Evolutionary conservation across 108 stramenopile genomes (phyloP).

Genomic region (Stephanodiscus triporus): DNA sequence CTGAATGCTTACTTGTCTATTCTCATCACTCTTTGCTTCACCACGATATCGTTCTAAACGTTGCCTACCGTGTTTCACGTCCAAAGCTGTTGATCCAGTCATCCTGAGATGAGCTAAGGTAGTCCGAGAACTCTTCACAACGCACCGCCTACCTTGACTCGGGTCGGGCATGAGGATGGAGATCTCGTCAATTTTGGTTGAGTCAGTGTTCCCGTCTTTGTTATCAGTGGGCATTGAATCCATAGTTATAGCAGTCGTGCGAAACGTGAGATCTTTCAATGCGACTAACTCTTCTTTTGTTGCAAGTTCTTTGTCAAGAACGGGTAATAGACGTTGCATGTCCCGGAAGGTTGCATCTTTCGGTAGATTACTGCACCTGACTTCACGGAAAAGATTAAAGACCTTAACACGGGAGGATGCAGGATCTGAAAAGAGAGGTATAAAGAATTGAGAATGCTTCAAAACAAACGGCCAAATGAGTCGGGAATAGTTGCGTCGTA

Average conservation of each 20-base stretch:
- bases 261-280: constrained; percentile 56
- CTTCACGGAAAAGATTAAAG: constrained; percentile 62
- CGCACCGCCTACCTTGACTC: constrained; percentile 18
- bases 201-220: not conserved
- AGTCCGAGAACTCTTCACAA: constrained; percentile 26
- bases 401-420: constrained; percentile 53
- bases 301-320: constrained; percentile 57
- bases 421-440: constrained; percentile 13
- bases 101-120: constrained; percentile 26
- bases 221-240: constrained; percentile 6
- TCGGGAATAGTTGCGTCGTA: constrained; percentile 8
- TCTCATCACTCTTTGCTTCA: not conserved
- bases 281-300: constrained; percentile 59
- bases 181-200: constrained; percentile 28
- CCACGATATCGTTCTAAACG: constrained; percentile 3
- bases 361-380: constrained; percentile 44
- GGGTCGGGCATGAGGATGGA: constrained; percentile 21
- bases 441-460: not conserved
- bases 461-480: not conserved
- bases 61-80: constrained; percentile 12
- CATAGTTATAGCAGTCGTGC: constrained; percentile 32
- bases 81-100: not conserved
- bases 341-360: constrained; percentile 60
- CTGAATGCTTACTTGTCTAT: constrained; percentile 8
- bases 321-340: constrained; percentile 55